These are phyloP conservation scores for Begonia masoniana DNA, from an alignment of 306 rosid species.

Conservation along the genomic window DNA sequence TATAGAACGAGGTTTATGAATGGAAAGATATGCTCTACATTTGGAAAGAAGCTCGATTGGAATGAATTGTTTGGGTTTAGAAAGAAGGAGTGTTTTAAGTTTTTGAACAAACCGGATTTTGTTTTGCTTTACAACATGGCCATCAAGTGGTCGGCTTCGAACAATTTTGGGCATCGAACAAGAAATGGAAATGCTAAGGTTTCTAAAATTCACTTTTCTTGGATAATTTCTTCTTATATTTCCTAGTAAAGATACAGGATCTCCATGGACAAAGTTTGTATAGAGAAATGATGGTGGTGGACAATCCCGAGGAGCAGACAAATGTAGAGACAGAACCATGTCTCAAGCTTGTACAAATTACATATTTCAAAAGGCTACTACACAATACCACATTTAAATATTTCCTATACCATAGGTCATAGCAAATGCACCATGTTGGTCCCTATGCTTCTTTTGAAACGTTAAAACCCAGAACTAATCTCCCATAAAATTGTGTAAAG, in stretches of 20 bases:
- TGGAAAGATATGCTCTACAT: constrained; percentile 63
- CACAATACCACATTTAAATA: too few relatives aligned
- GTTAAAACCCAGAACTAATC: too few relatives aligned
- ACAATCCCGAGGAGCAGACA: too few relatives aligned
- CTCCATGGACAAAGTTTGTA: constrained; percentile 30
- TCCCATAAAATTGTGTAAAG: too few relatives aligned
- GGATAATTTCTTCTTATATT: constrained; percentile 12
- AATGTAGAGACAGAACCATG: too few relatives aligned
- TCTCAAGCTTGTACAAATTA: too few relatives aligned
- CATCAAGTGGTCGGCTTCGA: constrained; percentile 52
- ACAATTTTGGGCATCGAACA: constrained; percentile 61
- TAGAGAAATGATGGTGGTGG: constrained; percentile 6
- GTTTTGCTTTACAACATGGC: constrained; percentile 56
- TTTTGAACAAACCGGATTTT: constrained; percentile 70
- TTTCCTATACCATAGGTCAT: too few relatives aligned
- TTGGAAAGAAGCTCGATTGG: constrained; percentile 62
- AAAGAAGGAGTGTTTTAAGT: constrained; percentile 66
- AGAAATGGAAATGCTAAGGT: constrained; percentile 22
- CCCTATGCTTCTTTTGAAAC: too few relatives aligned
- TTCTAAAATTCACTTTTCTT: constrained; percentile 1
- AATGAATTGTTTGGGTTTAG: constrained; percentile 74
- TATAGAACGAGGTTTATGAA: constrained; percentile 51
- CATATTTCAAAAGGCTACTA: too few relatives aligned
- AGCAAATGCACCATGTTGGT: too few relatives aligned
- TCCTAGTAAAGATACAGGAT: constrained; percentile 15